Conservation (phyloP, 257 asterid genomes). For the Avicennia marina region DNA sequence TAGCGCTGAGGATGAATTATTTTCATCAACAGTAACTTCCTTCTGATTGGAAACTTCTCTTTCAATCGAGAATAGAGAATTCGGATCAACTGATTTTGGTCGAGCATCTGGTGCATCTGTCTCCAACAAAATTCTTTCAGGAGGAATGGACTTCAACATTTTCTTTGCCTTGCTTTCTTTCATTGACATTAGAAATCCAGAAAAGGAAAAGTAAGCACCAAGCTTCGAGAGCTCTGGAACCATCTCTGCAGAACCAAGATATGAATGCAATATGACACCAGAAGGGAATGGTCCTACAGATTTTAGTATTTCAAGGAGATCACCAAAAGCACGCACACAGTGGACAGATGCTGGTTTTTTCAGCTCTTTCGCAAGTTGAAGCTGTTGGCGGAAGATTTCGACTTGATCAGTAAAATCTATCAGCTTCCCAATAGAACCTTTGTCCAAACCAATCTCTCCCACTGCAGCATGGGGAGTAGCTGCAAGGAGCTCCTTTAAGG, state of each 20-base stretch:
- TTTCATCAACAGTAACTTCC: slow-evolving; percentile 15
- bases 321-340: slow-evolving; percentile 90
- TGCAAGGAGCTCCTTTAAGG: slow-evolving; percentile 52
- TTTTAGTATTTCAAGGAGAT: slow-evolving; percentile 72
- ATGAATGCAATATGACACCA: slow-evolving; percentile 80
- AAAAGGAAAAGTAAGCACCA: slow-evolving; percentile 91
- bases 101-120: slow-evolving; percentile 94
- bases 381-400: slow-evolving; percentile 70
- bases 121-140: slow-evolving; percentile 85
- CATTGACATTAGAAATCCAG: slow-evolving; percentile 88
- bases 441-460: slow-evolving; percentile 96
- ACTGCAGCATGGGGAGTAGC: slow-evolving; percentile 80
- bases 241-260: slow-evolving; percentile 94
- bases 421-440: slow-evolving; percentile 65
- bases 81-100: slow-evolving; percentile 32
- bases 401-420: slow-evolving; percentile 73
- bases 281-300: slow-evolving; percentile 80
- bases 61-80: slow-evolving; percentile 34
- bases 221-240: slow-evolving; percentile 69
- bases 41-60: slow-evolving; percentile 17
- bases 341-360: slow-evolving; percentile 83
- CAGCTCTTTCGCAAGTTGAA: slow-evolving; percentile 76
- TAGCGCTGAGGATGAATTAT: slow-evolving; percentile 8
- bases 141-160: slow-evolving; percentile 69
- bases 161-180: slow-evolving; percentile 89